A percentile compares a stretch with the other conserved stretches of the same genome.
Conservation (phyloP, 805 yeast species). For the Candida arabinofermentans region DNA sequence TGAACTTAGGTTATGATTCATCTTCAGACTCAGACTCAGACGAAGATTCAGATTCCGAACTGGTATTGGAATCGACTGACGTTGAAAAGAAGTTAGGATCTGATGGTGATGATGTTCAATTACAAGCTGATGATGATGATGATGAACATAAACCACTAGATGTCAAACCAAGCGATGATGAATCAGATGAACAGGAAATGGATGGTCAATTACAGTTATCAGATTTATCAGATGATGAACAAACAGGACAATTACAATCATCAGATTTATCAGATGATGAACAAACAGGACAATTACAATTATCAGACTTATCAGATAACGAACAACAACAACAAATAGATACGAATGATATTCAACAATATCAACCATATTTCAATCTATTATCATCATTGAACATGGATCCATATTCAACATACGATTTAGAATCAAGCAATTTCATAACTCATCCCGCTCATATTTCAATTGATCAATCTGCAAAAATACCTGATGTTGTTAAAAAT, state of each 20-base stretch:
- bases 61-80: neutral
- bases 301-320: constrained; percentile 1
- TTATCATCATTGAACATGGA: constrained; percentile 10
- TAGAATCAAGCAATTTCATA: constrained; percentile 17
- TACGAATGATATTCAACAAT: neutral
- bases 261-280: neutral
- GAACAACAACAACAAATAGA: neutral
- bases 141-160: too few species aligned
- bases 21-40: neutral
- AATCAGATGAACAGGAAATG: neutral
- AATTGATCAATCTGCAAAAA: constrained; percentile 12
- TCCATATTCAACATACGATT: constrained; percentile 23
- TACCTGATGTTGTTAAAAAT: neutral
- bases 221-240: neutral
- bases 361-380: constrained; percentile 11
- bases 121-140: neutral
- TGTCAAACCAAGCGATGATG: too few species aligned
- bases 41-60: neutral
- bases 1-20: constrained; percentile 13
- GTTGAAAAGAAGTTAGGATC: constrained; percentile 2
- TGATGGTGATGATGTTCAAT: neutral
- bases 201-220: neutral
- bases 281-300: neutral
- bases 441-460: constrained; percentile 21
- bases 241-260: neutral